Evolutionary conservation across 371 early-diverging fungal genomes (phyloP).

Genomic region (Lichtheimia ramosa): DNA sequence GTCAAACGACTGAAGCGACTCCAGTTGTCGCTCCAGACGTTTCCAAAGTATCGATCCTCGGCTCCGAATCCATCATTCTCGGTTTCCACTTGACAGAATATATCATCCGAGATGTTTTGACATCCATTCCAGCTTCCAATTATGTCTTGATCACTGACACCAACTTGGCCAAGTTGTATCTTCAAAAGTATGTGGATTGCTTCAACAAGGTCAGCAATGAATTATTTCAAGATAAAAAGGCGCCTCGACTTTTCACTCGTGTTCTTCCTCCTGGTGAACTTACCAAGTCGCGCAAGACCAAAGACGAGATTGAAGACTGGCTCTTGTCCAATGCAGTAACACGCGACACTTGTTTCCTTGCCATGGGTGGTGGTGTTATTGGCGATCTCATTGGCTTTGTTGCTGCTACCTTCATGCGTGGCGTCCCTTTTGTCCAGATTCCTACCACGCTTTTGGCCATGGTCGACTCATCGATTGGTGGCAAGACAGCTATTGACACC

Average conservation of each 20-base stretch:
- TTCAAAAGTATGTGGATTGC: conserved; percentile 50
- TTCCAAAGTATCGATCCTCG: conserved; percentile 81
- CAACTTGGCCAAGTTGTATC: conserved; percentile 80
- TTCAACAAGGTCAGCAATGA: conserved; percentile 42
- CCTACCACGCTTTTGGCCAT: conserved; percentile 97
- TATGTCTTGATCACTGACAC: conserved; percentile 90
- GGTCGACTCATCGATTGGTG: conserved; percentile 98
- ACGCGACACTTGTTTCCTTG: conserved; percentile 91
- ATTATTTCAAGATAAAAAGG: conserved; percentile 21
- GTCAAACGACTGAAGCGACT: not conserved
- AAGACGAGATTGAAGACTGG: conserved; percentile 92
- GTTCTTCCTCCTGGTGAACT: conserved; percentile 90
- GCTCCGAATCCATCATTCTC: conserved; percentile 82
- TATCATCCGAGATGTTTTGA: conserved; percentile 75
- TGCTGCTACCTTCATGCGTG: conserved; percentile 98
- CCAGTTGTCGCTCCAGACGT: conserved; percentile 46
- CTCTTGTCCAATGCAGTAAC: conserved; percentile 84
- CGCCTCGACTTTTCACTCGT: conserved; percentile 75
- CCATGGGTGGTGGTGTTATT: conserved; percentile 97
- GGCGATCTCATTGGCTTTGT: conserved; percentile 96
- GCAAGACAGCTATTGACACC: conserved; percentile 97
- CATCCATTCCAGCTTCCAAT: conserved; percentile 75
- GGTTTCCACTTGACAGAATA: conserved; percentile 82
- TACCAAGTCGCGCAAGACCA: conserved; percentile 86
- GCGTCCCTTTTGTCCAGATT: conserved; percentile 90